These are phyloP conservation scores for Gremmenia infestans DNA, from an alignment of 2,329 filamentous ascomycete species.

Conservation along the genomic window DNA sequence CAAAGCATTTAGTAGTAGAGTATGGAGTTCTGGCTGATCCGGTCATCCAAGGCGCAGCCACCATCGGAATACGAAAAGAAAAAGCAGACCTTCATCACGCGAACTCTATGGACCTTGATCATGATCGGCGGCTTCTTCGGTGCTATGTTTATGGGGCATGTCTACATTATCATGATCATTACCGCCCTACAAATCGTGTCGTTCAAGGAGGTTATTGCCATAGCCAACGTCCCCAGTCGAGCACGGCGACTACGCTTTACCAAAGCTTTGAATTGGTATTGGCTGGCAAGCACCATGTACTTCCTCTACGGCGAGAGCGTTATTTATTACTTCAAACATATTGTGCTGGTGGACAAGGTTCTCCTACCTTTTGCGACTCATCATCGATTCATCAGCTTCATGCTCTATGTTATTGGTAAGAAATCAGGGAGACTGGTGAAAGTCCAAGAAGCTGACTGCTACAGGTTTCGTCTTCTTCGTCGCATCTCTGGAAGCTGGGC, in stretches of 20 bases:
- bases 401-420: slow-evolving; percentile 93
- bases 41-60: slow-evolving; percentile 21
- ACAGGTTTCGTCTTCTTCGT: slow-evolving; percentile 98
- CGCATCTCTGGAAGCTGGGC: slow-evolving; percentile 84
- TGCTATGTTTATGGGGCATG: slow-evolving; percentile 90
- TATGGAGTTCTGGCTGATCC: slow-evolving; percentile 17
- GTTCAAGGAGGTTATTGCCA: slow-evolving; percentile 99
- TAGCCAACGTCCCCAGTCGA: slow-evolving; percentile 88
- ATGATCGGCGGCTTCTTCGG: slow-evolving; percentile 95
- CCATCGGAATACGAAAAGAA: slow-evolving; percentile 92
- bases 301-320: slow-evolving; percentile 98
- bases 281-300: slow-evolving; percentile 98
- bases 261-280: slow-evolving; percentile 98
- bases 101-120: slow-evolving; percentile 95
- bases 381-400: slow-evolving; percentile 97
- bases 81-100: slow-evolving; percentile 94
- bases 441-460: slow-evolving; percentile 25
- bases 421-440: slow-evolving; percentile 12
- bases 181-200: slow-evolving; percentile 93
- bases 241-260: slow-evolving; percentile 89
- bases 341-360: slow-evolving; percentile 90
- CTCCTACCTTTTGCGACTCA: slow-evolving; percentile 91
- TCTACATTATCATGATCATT: slow-evolving; percentile 92
- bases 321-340: slow-evolving; percentile 99
- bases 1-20: neutral